phyloP scores from a whole-genome alignment of 257 asterid genomes.

The Solanum corneliomulleri region DNA sequence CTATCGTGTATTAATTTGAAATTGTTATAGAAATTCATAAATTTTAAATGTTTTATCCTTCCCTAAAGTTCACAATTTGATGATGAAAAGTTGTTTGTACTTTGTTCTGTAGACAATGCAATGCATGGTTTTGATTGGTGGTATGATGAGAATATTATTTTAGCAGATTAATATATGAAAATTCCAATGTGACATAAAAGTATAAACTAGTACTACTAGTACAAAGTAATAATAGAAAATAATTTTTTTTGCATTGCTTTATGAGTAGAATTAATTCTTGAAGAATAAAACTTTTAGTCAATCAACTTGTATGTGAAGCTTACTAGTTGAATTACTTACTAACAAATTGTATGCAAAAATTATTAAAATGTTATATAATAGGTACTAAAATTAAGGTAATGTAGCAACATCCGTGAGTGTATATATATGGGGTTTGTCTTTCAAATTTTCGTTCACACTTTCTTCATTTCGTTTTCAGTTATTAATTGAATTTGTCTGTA shows the following conservation, averaged over 20 bases:
- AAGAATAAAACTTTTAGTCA: background rate
- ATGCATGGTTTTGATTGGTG: background rate
- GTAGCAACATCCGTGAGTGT: constrained; percentile 3
- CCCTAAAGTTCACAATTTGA: background rate
- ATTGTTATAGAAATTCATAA: background rate
- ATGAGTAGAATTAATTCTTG: background rate
- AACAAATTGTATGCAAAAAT: background rate
- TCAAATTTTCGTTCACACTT: background rate
- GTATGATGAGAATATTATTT: background rate
- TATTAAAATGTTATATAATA: background rate
- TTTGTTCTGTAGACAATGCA: background rate
- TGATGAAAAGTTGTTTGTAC: background rate
- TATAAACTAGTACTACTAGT: background rate
- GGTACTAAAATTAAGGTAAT: background rate
- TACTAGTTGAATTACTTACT: background rate
- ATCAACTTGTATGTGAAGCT: background rate
- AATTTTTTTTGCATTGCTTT: background rate
- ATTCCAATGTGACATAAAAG: background rate
- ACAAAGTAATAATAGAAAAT: background rate
- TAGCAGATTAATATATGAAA: background rate
- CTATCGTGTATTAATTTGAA: background rate
- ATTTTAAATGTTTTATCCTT: background rate
- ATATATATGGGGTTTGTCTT: constrained; percentile 33
- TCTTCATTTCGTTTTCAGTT: constrained; percentile 7
- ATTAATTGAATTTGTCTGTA: constrained; percentile 7